These are phyloP conservation scores for Jackrogersella minutella DNA, from an alignment of 495 filamentous ascomycete genomes.

Conservation along the genomic window DNA sequence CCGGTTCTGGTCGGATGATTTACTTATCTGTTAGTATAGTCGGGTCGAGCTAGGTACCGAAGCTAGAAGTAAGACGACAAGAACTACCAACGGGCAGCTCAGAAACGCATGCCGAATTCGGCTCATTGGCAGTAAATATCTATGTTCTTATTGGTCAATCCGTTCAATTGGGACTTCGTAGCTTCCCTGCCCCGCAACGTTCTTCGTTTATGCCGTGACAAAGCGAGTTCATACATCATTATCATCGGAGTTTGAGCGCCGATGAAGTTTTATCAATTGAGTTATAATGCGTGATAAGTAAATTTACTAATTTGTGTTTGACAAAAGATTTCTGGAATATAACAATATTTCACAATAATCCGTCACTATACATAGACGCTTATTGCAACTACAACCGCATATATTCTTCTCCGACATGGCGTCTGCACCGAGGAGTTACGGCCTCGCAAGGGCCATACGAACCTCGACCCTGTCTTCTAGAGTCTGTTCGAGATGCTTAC, in stretches of 20 bases:
- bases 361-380: not conserved
- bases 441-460: slow-evolving; percentile 38
- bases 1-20: slow-evolving; percentile 11
- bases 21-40: not conserved
- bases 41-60: slow-evolving; percentile 12
- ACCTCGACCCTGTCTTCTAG: slow-evolving; percentile 22
- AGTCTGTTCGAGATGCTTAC: slow-evolving; percentile 34
- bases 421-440: slow-evolving; percentile 24
- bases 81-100: slow-evolving; percentile 4
- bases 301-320: not conserved
- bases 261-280: slow-evolving; percentile 27
- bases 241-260: slow-evolving; percentile 33
- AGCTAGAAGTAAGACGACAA: slow-evolving; percentile 8
- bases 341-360: slow-evolving; percentile 2
- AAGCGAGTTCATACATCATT: slow-evolving; percentile 39
- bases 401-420: slow-evolving; percentile 35
- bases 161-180: slow-evolving; percentile 25
- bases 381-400: too few relatives aligned
- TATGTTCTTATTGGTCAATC: slow-evolving; percentile 27
- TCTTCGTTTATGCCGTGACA: slow-evolving; percentile 32
- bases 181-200: slow-evolving; percentile 23
- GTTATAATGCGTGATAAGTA: slow-evolving; percentile 21
- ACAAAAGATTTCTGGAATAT: not conserved
- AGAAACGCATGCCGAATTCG: slow-evolving; percentile 40
- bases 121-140: slow-evolving; percentile 26